Evolutionary conservation across 306 rosid species (phyloP).

Genomic region (Cercis canadensis): DNA sequence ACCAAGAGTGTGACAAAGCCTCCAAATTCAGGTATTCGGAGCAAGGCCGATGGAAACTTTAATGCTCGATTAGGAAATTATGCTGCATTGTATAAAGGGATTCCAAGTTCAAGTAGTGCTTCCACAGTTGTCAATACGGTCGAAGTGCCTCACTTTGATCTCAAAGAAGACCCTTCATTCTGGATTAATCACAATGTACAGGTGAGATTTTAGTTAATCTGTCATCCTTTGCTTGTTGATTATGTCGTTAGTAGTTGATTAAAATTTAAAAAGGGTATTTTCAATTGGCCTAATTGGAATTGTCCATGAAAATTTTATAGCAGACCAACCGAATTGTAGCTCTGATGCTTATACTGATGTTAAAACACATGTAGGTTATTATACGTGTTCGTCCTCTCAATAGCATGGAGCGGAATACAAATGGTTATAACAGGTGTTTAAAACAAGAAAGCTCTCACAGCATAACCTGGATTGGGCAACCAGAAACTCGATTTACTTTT

Average conservation of each 20-base stretch:
- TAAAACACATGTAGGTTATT: conserved; percentile 61
- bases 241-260: background rate
- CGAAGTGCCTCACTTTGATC: conserved; percentile 96
- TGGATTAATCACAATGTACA: conserved; percentile 98
- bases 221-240: background rate
- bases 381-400: conserved; percentile 96
- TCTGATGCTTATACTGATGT: conserved; percentile 40
- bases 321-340: background rate
- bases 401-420: conserved; percentile 69
- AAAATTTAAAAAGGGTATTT: too few relatives aligned
- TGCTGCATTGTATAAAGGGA: conserved; percentile 76
- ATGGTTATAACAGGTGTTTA: conserved; percentile 83
- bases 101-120: conserved; percentile 51
- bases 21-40: conserved; percentile 60
- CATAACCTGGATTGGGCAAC: conserved; percentile 86
- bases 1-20: conserved; percentile 83
- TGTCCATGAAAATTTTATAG: background rate
- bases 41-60: conserved; percentile 68
- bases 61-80: conserved; percentile 64
- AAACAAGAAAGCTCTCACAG: conserved; percentile 84
- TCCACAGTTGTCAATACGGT: conserved; percentile 71
- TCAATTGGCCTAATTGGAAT: background rate
- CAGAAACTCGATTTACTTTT: conserved; percentile 85
- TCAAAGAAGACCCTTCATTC: conserved; percentile 89
- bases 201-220: conserved; percentile 47